These are phyloP conservation scores for Venturia pyrina DNA, from an alignment of 2,329 filamentous ascomycete species.

Conservation along the genomic window DNA sequence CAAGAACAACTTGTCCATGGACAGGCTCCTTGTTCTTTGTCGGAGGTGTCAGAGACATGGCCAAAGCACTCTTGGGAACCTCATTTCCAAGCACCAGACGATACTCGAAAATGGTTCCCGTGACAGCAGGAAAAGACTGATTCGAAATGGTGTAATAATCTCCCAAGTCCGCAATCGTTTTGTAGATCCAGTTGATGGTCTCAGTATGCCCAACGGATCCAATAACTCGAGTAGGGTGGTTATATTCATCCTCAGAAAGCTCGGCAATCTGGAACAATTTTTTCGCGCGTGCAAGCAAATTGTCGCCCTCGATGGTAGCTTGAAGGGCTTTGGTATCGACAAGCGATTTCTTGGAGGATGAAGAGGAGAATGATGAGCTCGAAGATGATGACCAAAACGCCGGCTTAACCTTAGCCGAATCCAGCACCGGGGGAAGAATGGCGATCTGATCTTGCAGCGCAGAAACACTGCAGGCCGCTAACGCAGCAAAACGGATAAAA, in stretches of 20 bases:
- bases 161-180: slow-evolving; percentile 34
- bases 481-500: neutral
- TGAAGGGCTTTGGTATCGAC: slow-evolving; percentile 39
- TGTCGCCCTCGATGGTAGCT: slow-evolving; percentile 43
- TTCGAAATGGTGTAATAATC: slow-evolving; percentile 54
- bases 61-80: slow-evolving; percentile 24
- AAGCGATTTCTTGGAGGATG: slow-evolving; percentile 3
- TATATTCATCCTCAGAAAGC: slow-evolving; percentile 48
- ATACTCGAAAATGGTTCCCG: slow-evolving; percentile 21
- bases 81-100: slow-evolving; percentile 25
- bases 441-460: neutral
- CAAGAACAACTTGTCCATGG: slow-evolving; percentile 24
- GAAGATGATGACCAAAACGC: neutral
- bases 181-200: slow-evolving; percentile 22
- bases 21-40: slow-evolving; percentile 29
- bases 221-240: slow-evolving; percentile 61
- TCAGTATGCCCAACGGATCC: slow-evolving; percentile 29
- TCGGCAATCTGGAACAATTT: slow-evolving; percentile 54
- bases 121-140: slow-evolving; percentile 26
- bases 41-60: slow-evolving; percentile 27
- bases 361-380: neutral
- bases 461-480: neutral
- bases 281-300: slow-evolving; percentile 49
- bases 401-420: neutral
- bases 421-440: neutral